Percentiles rank a stretch among this genome's conserved stretches.
These are phyloP conservation scores for Malus hybrid DNA, from an alignment of 331 rosid species.

Conservation along the genomic window DNA sequence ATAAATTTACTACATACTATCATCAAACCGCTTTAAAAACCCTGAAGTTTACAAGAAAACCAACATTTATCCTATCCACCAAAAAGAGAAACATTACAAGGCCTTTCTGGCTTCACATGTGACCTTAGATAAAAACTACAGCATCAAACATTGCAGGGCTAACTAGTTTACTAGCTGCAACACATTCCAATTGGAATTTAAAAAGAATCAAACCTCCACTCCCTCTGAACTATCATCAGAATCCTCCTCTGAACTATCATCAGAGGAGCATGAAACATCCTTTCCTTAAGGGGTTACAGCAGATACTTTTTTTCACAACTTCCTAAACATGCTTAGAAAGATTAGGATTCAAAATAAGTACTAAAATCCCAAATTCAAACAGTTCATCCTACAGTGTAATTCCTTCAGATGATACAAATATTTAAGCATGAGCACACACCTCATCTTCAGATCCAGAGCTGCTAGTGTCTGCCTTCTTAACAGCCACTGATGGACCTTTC, in stretches of 20 bases:
- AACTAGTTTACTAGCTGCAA: not conserved
- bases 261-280: not conserved
- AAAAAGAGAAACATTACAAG: not conserved
- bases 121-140: not conserved
- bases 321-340: not conserved
- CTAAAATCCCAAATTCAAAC: not conserved
- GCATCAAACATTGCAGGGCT: not conserved
- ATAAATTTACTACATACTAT: not conserved
- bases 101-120: not conserved
- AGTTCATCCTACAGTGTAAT: not conserved
- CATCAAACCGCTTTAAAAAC: not conserved
- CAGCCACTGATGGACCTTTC: slow-evolving; percentile 5
- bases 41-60: not conserved
- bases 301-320: not conserved
- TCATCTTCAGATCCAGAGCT: slow-evolving; percentile 6
- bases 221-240: slow-evolving; percentile 13
- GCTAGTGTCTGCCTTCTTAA: not conserved
- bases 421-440: slow-evolving; percentile 6
- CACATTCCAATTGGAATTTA: not conserved
- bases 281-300: not conserved
- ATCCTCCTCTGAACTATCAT: slow-evolving; percentile 5
- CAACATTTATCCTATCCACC: not conserved
- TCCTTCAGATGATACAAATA: not conserved
- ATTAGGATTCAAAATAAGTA: not conserved
- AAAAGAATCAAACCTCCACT: not conserved